Evolutionary conservation across 1,284 basidiomycete genomes (phyloP).

Genomic region (Meira nashicola): DNA sequence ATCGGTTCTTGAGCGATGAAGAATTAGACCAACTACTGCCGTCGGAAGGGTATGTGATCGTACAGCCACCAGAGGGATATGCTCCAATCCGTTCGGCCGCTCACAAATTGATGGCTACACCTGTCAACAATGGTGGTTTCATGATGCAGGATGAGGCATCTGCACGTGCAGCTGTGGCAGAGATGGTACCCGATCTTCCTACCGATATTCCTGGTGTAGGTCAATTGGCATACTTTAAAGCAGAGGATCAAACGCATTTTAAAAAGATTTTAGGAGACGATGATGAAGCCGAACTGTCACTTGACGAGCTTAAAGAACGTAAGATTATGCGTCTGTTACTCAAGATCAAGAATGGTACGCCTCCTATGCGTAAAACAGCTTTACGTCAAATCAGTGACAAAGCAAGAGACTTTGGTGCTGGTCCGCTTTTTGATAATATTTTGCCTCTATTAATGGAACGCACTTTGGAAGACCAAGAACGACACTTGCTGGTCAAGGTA

Average conservation of each 20-base stretch:
- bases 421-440: conserved; percentile 99
- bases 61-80: conserved; percentile 90
- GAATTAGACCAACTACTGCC: conserved; percentile 90
- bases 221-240: conserved; percentile 93
- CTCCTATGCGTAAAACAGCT: conserved; percentile 94
- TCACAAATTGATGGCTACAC: conserved; percentile 64
- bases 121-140: conserved; percentile 71
- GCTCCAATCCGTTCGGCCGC: conserved; percentile 71
- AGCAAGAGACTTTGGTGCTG: conserved; percentile 95
- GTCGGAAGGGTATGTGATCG: conserved; percentile 78
- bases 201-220: conserved; percentile 98
- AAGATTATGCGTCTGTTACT: conserved; percentile 99
- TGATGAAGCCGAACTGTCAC: conserved; percentile 72
- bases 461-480: conserved; percentile 96
- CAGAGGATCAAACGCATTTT: conserved; percentile 96
- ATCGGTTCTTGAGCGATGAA: conserved; percentile 88
- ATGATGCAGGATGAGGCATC: conserved; percentile 92
- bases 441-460: conserved; percentile 97
- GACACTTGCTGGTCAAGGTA: conserved; percentile 96
- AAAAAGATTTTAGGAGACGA: conserved; percentile 92
- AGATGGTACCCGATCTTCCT: conserved; percentile 83
- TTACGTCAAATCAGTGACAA: conserved; percentile 99
- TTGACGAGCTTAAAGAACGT: conserved; percentile 99
- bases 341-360: conserved; percentile 99
- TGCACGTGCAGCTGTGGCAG: conserved; percentile 76